phyloP scores from a whole-genome alignment of 2,329 filamentous ascomycete species.

The Alternaria arbusti region DNA sequence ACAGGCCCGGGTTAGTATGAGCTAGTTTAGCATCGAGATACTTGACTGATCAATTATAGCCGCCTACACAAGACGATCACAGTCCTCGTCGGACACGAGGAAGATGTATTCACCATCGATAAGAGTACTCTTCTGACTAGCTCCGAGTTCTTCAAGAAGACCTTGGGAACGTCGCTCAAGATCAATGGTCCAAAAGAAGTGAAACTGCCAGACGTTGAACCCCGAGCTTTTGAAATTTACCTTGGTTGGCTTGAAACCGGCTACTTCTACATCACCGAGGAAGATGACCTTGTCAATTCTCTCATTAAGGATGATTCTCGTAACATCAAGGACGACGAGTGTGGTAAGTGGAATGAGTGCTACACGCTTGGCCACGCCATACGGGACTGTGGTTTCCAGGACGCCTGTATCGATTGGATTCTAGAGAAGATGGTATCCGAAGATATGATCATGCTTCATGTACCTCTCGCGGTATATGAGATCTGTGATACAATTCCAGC shows the following conservation, averaged over 20 bases:
- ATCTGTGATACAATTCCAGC: neutral
- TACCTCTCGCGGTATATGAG: rapidly evolving
- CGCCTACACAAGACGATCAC: neutral
- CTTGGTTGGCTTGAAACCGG: neutral
- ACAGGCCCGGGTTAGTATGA: neutral
- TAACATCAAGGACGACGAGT: neutral
- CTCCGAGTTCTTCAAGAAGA: neutral
- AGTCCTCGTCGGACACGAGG: neutral
- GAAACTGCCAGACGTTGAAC: neutral
- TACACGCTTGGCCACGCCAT: neutral
- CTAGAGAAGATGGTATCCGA: neutral
- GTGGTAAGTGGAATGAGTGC: neutral
- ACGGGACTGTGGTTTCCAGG: neutral
- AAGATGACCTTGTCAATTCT: neutral
- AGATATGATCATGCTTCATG: no score
- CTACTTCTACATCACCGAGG: neutral
- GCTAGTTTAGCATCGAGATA: neutral
- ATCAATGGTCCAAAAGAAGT: neutral
- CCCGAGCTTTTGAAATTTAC: neutral
- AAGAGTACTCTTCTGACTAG: neutral
- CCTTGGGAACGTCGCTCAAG: rapidly evolving
- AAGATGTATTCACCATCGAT: neutral
- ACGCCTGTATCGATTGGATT: neutral
- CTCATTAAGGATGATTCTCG: no score
- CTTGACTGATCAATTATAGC: neutral